Evolutionary conservation across 306 rosid species (phyloP).

Genomic region (Lathyrus oleraceus): DNA sequence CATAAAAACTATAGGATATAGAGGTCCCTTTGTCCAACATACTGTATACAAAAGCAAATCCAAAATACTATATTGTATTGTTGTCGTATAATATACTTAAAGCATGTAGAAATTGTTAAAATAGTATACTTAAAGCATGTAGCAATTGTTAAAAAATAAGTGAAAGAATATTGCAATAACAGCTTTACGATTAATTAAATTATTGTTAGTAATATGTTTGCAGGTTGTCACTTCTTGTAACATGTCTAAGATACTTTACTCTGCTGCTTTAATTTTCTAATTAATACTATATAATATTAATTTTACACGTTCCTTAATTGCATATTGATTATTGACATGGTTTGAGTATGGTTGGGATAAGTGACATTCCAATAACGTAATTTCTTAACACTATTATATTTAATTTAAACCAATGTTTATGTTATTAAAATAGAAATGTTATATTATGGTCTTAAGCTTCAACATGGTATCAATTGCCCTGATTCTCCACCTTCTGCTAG

Average conservation of each 20-base stretch:
- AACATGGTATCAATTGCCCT: too few species aligned
- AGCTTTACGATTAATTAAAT: slow-evolving; percentile 39
- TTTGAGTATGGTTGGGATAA: background rate
- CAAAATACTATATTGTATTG: slow-evolving; percentile 16
- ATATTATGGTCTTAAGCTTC: too few species aligned
- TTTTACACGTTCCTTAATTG: slow-evolving; percentile 32
- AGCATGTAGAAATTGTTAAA: slow-evolving; percentile 33
- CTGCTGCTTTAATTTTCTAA: slow-evolving; percentile 29
- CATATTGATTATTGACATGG: background rate
- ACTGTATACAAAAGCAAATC: slow-evolving; percentile 37
- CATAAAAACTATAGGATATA: slow-evolving; percentile 14
- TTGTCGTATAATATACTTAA: slow-evolving; percentile 35
- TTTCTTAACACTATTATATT: too few species aligned
- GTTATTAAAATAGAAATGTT: too few species aligned
- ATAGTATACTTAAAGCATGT: slow-evolving; percentile 37
- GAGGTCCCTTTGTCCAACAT: slow-evolving; percentile 40
- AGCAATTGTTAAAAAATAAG: slow-evolving; percentile 38
- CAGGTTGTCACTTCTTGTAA: slow-evolving; percentile 39
- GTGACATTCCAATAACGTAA: background rate
- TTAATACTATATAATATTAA: slow-evolving; percentile 14
- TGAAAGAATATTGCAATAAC: slow-evolving; percentile 43
- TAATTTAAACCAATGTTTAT: too few species aligned
- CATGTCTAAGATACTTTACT: slow-evolving; percentile 43
- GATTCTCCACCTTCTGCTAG: too few species aligned
- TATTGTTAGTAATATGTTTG: slow-evolving; percentile 24